phyloP scores from a whole-genome alignment of 805 yeast species.

The Hanseniaspora clermontiae region DNA sequence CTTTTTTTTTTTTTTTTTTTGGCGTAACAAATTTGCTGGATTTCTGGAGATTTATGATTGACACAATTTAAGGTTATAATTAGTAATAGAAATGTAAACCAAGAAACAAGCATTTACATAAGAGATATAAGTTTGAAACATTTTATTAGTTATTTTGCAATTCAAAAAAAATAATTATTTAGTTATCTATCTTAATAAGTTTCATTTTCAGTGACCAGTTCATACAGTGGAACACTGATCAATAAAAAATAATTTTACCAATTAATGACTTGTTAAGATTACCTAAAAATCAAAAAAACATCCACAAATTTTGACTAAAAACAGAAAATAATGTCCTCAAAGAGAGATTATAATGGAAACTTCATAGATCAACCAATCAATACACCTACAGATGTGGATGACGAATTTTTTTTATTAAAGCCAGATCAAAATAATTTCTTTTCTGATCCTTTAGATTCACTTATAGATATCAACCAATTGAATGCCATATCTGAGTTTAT shows the following conservation, averaged over 20 bases:
- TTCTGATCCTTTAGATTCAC: constrained; percentile 1
- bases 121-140: not conserved
- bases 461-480: not conserved
- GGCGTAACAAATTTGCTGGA: not conserved
- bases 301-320: not conserved
- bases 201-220: too few species aligned
- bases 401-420: not conserved
- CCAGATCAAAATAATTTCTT: not conserved
- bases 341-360: constrained; percentile 6
- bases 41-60: not conserved
- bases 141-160: not conserved
- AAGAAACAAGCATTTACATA: not conserved
- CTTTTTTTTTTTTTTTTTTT: too few species aligned
- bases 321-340: not conserved
- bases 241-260: not conserved
- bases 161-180: too few species aligned
- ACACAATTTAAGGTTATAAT: not conserved
- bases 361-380: not conserved
- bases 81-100: not conserved
- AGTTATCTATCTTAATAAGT: too few species aligned
- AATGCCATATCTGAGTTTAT: constrained; percentile 4
- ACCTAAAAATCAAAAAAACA: too few species aligned
- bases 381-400: not conserved
- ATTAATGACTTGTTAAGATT: not conserved
- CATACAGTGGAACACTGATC: too few species aligned